These are phyloP conservation scores for Thielaviopsis euricoi DNA, from an alignment of 2,329 filamentous ascomycete genomes.

Conservation along the genomic window DNA sequence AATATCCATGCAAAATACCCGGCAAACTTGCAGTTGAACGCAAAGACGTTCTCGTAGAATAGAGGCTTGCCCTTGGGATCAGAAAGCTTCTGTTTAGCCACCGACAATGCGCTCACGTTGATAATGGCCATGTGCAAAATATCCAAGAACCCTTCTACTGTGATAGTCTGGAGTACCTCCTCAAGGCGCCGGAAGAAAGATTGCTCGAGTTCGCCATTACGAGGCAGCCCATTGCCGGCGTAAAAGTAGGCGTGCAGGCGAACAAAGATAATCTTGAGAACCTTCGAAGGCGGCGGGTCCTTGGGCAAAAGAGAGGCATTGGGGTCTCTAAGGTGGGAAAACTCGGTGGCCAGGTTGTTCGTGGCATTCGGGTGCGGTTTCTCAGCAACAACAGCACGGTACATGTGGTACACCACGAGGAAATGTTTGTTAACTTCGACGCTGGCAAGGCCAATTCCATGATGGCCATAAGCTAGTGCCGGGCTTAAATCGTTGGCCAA, in stretches of 20 bases:
- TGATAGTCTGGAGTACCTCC: constrained; percentile 8
- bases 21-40: constrained; percentile 8
- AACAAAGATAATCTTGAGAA: constrained; percentile 66
- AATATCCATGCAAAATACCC: constrained; percentile 7
- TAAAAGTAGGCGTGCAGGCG: constrained; percentile 75
- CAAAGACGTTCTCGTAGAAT: constrained; percentile 5
- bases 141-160: background rate
- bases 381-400: constrained; percentile 61
- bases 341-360: constrained; percentile 64
- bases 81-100: constrained; percentile 42
- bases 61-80: constrained; percentile 16
- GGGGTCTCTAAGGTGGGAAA: constrained; percentile 31
- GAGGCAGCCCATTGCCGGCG: constrained; percentile 55
- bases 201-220: constrained; percentile 66
- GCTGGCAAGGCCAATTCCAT: constrained; percentile 79
- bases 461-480: constrained; percentile 64
- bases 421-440: constrained; percentile 65
- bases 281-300: constrained; percentile 31
- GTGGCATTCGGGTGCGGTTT: constrained; percentile 59
- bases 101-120: constrained; percentile 70
- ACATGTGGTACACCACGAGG: constrained; percentile 75
- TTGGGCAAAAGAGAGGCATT: constrained; percentile 18
- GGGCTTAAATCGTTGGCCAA: constrained; percentile 68
- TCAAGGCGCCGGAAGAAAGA: constrained; percentile 69
- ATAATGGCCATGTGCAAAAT: constrained; percentile 47